A percentile compares a stretch with the other conserved stretches of the same genome.
Evolutionary conservation across 306 rosid species (phyloP).

Genomic region (Vicia villosa): DNA sequence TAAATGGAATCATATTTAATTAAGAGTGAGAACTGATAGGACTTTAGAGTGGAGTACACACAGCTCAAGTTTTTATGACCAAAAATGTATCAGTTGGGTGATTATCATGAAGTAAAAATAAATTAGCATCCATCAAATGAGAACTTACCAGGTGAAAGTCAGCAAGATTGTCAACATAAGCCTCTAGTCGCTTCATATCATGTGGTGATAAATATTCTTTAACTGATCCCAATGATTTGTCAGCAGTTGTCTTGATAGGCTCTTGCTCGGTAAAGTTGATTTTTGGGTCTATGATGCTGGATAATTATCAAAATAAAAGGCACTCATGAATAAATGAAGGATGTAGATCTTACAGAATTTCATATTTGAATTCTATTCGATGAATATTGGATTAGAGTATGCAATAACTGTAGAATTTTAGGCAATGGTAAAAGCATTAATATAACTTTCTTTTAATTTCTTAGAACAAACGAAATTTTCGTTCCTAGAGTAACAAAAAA

Average conservation of each 20-base stretch:
- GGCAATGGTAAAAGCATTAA: not conserved
- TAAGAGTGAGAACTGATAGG: constrained; percentile 1
- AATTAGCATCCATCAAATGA: constrained; percentile 9
- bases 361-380: not conserved
- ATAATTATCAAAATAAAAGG: constrained; percentile 37
- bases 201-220: constrained; percentile 64
- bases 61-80: constrained; percentile 20
- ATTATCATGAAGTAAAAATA: constrained; percentile 12
- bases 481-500: not conserved
- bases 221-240: constrained; percentile 55
- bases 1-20: constrained; percentile 7
- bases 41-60: constrained; percentile 1
- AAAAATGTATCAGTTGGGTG: not conserved
- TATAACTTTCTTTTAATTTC: constrained; percentile 20
- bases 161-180: constrained; percentile 74
- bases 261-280: constrained; percentile 66
- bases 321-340: constrained; percentile 29
- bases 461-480: not conserved
- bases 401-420: constrained; percentile 22
- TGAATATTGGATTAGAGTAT: not conserved
- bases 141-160: constrained; percentile 88
- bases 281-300: constrained; percentile 90
- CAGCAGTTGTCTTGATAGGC: constrained; percentile 37
- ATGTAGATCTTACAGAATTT: not conserved
- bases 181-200: constrained; percentile 94